Percentiles rank a stretch among this genome's conserved stretches.
Evolutionary conservation across 2,329 filamentous ascomycete species (phyloP).

Genomic region (Hypoxylon sp.): DNA sequence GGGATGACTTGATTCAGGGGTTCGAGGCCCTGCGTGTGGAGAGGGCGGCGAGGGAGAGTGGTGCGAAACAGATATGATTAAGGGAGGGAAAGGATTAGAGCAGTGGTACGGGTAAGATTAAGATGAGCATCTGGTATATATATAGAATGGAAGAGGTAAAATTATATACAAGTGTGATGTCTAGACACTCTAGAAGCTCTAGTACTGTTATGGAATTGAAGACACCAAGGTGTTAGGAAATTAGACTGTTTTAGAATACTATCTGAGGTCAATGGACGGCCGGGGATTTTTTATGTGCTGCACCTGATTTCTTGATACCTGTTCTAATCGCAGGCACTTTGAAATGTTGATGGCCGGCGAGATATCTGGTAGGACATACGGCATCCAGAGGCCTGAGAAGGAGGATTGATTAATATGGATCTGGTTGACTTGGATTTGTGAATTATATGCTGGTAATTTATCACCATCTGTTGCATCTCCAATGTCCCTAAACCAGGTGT

Average conservation of each 20-base stretch:
- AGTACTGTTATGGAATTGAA: not conserved
- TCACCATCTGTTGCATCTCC: not conserved
- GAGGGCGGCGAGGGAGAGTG: constrained; percentile 43
- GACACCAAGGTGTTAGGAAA: not conserved
- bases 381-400: no score
- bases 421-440: no score
- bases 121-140: not conserved
- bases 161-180: not conserved
- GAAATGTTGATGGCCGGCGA: no score
- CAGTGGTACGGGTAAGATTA: not conserved
- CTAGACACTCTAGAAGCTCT: constrained; percentile 2
- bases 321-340: not conserved
- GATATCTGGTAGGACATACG: no score
- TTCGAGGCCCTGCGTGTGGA: constrained; percentile 69
- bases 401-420: no score
- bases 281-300: not conserved
- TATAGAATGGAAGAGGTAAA: not conserved
- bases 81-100: not conserved
- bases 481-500: no score
- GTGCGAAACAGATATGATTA: constrained; percentile 30
- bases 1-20: constrained; percentile 78
- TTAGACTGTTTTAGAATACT: constrained; percentile 8
- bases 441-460: no score
- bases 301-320: no score
- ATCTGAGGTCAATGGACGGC: not conserved